Conservation (phyloP, 1,284 basidiomycete genomes). For the Amylostereum chailletii region DNA sequence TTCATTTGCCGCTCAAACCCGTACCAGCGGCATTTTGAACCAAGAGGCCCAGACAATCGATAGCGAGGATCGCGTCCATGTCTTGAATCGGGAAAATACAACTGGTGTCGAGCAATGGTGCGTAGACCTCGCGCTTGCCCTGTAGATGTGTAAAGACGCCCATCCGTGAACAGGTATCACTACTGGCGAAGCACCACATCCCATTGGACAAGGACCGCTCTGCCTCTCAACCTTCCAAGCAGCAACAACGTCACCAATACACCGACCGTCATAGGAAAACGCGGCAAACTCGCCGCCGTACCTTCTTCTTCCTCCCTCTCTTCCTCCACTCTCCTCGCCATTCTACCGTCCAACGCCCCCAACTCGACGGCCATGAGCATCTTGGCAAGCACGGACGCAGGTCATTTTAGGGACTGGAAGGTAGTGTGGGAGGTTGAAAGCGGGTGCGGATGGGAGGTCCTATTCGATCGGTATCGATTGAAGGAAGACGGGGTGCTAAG, state of each 20-base stretch:
- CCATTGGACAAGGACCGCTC: constrained; percentile 29
- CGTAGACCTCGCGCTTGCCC: neutral
- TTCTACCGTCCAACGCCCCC: constrained; percentile 30
- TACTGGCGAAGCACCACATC: constrained; percentile 29
- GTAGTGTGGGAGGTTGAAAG: constrained; percentile 24
- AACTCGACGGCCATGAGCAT: constrained; percentile 28
- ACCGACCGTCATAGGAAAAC: constrained; percentile 32
- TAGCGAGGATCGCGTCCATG: constrained; percentile 27
- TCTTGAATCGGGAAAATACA: constrained; percentile 34
- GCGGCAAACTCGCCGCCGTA: constrained; percentile 27
- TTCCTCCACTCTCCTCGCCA: constrained; percentile 19
- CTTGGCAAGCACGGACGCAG: constrained; percentile 24
- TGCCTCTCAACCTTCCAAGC: constrained; percentile 22
- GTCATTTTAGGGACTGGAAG: constrained; percentile 28
- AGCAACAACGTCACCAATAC: constrained; percentile 30
- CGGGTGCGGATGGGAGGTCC: constrained; percentile 29
- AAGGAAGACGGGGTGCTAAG: constrained; percentile 26
- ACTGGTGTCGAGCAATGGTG: constrained; percentile 31
- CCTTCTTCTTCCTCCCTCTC: constrained; percentile 9
- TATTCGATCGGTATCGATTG: constrained; percentile 29
- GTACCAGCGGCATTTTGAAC: constrained; percentile 30
- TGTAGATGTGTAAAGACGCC: neutral
- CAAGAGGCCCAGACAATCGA: constrained; percentile 35
- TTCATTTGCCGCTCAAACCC: neutral
- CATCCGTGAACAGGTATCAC: constrained; percentile 24